Conservation (phyloP, 192 early-diverging fungal species). For the Dimargaris verticillata region DNA sequence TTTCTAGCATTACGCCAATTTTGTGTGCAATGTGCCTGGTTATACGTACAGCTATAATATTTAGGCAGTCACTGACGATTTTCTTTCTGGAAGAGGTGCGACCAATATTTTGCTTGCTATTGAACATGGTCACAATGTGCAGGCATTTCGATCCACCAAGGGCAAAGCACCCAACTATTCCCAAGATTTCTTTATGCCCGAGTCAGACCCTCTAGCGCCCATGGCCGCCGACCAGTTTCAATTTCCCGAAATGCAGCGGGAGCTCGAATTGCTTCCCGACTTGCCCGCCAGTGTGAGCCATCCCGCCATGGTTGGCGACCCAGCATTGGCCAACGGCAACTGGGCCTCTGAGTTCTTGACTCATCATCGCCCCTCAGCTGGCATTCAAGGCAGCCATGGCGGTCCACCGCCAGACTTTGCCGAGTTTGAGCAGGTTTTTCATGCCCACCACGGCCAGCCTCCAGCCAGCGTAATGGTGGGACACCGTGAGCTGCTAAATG, state of each 20-base stretch:
- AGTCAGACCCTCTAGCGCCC: not conserved
- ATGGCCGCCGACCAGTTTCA: constrained; percentile 33
- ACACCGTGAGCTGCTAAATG: not conserved
- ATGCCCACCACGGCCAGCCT: constrained; percentile 6
- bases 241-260: constrained; percentile 50
- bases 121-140: not conserved
- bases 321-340: constrained; percentile 19
- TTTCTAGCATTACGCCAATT: too few relatives aligned
- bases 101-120: too few relatives aligned
- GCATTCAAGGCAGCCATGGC: constrained; percentile 6
- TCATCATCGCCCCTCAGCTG: constrained; percentile 21
- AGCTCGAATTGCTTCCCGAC: constrained; percentile 38
- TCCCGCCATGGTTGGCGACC: constrained; percentile 1
- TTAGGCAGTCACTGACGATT: too few relatives aligned
- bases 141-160: constrained; percentile 24
- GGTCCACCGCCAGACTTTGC: constrained; percentile 13
- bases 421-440: constrained; percentile 26
- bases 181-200: constrained; percentile 34
- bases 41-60: too few relatives aligned
- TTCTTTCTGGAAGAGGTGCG: too few relatives aligned
- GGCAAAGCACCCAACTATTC: not conserved
- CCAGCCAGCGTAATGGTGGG: constrained; percentile 10
- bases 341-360: constrained; percentile 61
- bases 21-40: too few relatives aligned
- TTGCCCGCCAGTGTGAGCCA: not conserved